phyloP scores from a whole-genome alignment of 2,329 filamentous ascomycete species.

The Venturia aucupariae region DNA sequence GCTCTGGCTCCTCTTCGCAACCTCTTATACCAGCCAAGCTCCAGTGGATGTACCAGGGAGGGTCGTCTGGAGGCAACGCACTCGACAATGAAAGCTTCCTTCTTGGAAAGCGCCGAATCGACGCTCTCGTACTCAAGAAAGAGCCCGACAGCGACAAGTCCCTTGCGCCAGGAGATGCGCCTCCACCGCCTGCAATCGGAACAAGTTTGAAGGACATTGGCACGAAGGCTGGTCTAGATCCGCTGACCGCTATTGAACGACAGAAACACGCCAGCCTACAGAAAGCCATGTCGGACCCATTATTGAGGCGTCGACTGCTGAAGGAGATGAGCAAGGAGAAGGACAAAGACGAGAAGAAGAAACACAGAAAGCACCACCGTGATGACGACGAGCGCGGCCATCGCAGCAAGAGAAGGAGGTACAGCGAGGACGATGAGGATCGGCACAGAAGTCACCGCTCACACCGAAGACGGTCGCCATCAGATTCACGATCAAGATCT shows the following conservation, averaged over 20 bases:
- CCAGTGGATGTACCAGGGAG: slow-evolving; percentile 69
- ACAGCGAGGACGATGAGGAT: slow-evolving; percentile 21
- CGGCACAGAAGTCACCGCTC: slow-evolving; percentile 25
- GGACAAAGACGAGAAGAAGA: slow-evolving; percentile 33
- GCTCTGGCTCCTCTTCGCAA: slow-evolving; percentile 55
- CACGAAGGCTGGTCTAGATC: slow-evolving; percentile 81
- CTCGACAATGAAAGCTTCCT: slow-evolving; percentile 94
- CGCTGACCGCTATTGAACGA: slow-evolving; percentile 84
- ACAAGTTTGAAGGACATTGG: slow-evolving; percentile 60
- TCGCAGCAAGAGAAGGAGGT: slow-evolving; percentile 16
- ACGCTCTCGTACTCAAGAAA: slow-evolving; percentile 76
- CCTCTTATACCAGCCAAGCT: slow-evolving; percentile 10
- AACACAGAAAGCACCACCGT: slow-evolving; percentile 29
- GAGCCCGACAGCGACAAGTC: slow-evolving; percentile 52
- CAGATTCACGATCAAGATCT: background rate
- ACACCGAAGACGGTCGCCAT: slow-evolving; percentile 11
- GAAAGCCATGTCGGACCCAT: slow-evolving; percentile 57
- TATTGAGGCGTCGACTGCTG: slow-evolving; percentile 46
- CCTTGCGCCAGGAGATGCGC: slow-evolving; percentile 35
- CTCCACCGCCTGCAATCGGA: slow-evolving; percentile 53
- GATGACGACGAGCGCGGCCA: slow-evolving; percentile 24
- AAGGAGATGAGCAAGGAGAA: slow-evolving; percentile 54
- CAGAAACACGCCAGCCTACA: slow-evolving; percentile 59
- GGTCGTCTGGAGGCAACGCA: slow-evolving; percentile 54
- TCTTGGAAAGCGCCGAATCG: slow-evolving; percentile 84